Evolutionary conservation across 345 rosid genomes (phyloP), one percentile per base, ranked within the genome.

Genomic region (Schrenkiella parvula): DNA sequence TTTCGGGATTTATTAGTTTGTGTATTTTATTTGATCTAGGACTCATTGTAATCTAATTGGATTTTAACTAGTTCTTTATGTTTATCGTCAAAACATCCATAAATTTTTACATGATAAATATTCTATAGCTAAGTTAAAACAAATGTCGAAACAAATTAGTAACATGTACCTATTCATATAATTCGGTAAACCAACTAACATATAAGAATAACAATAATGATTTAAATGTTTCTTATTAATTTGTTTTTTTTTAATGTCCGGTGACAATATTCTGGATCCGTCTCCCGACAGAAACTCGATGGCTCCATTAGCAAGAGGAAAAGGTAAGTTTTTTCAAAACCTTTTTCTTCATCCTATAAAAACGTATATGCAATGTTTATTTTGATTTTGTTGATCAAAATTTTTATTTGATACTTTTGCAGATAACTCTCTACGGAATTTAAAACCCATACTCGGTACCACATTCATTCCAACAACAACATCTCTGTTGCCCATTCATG

Each of bases 371-470:
- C 44, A 1, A 46, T 35, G 10, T 46, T 29, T 58, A 17, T 47
- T 26, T 58, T 68, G 12, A 10, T 46, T 48, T 59, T 70, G 44
- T 23, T 34, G 26, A 25, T 35, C 41, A 50, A 2, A 60, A 11
- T 14, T 9, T 25, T 26, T 58, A 9, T 71, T 50, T 61, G 34
- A 60, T 38, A 37, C 22, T 26, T 50, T 60, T 38, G 22, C 51
- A 71, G 75, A 60, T 48, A 14, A 62, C 19, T 48, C 52, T 48
- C 15, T 2, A 60, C 10, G 32, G 60, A 71, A 25, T 31, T 71
- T 71, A 71, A 39, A 17, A 48, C 29, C 48, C 29, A 71, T 71
- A 59, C 60, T 71, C 8, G 68, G 75, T 71, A 71, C 12, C 10
- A 48, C 38, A 18, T 61, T 59, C 41, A 37, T 4, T 13, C 54